Evolutionary conservation across 331 rosid genomes (phyloP).

Genomic region (Stylosanthes scabra): DNA sequence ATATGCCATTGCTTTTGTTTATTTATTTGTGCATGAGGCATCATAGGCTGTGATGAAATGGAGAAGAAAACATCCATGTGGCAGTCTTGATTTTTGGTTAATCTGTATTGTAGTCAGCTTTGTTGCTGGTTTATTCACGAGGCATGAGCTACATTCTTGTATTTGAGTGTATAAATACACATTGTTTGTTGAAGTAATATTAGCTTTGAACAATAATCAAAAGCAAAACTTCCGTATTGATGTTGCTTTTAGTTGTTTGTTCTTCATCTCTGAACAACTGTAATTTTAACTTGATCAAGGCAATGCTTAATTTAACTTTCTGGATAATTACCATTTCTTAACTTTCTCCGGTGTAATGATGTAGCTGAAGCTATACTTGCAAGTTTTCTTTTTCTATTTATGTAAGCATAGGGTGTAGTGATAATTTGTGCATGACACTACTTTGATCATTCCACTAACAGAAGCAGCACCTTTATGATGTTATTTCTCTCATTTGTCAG

Average conservation of each 20-base stretch:
- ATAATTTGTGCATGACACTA: conserved; percentile 7
- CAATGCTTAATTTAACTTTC: conserved; percentile 10
- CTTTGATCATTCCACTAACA: conserved; percentile 25
- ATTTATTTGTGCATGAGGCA: conserved; percentile 41
- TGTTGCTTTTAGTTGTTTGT: conserved; percentile 26
- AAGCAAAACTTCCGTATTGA: neutral
- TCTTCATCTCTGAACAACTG: conserved; percentile 7
- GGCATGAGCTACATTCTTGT: conserved; percentile 48
- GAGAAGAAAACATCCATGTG: conserved; percentile 9
- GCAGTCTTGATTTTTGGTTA: conserved; percentile 17
- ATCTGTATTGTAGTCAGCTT: conserved; percentile 21
- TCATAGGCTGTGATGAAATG: conserved; percentile 29
- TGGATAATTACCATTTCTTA: conserved; percentile 20
- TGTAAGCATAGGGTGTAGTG: conserved; percentile 11
- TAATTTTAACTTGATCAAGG: conserved; percentile 25
- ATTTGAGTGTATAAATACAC: too few species aligned
- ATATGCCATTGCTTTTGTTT: neutral
- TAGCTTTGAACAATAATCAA: neutral
- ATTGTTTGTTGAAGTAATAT: conserved; percentile 16
- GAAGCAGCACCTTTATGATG: conserved; percentile 29
- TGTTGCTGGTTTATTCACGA: conserved; percentile 27
- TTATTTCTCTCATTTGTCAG: conserved; percentile 38
- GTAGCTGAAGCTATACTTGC: conserved; percentile 21
- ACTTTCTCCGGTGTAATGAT: conserved; percentile 1
- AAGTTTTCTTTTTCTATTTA: conserved; percentile 10